A percentile compares a stretch with the other conserved stretches of the same genome.
These are phyloP conservation scores for Spinacia oleracea DNA, from an alignment of 179 eudicot genomes.

Conservation along the genomic window DNA sequence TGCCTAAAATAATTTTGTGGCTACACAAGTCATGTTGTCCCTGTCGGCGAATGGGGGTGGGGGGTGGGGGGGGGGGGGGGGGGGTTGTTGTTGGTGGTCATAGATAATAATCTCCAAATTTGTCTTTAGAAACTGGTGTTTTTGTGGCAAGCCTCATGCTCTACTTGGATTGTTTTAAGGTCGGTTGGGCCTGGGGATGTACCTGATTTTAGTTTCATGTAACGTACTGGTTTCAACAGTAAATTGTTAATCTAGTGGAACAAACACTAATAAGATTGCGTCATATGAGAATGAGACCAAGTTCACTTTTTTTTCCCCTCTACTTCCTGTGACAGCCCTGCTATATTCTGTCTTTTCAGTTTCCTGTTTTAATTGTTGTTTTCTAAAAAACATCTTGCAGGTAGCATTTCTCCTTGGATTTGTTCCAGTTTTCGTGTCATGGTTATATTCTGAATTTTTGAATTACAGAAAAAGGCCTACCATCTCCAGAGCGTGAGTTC, in stretches of 20 bases:
- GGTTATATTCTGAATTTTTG: conserved; percentile 46
- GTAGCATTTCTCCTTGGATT: conserved; percentile 44
- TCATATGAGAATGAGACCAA: background rate
- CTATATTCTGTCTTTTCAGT: background rate
- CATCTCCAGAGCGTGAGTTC: conserved; percentile 40
- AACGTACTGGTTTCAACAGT: background rate
- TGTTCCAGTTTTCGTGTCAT: conserved; percentile 34
- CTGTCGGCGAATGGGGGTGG: too few species aligned
- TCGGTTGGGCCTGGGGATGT: background rate
- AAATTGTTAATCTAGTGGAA: background rate
- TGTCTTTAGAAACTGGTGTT: background rate
- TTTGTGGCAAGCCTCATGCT: background rate
- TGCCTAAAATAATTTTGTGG: too few species aligned
- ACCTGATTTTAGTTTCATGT: too few species aligned
- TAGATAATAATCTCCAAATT: background rate
- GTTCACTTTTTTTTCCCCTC: background rate
- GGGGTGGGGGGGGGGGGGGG: background rate
- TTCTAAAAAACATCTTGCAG: conserved; percentile 26
- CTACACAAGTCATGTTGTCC: too few species aligned
- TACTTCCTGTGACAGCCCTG: background rate
- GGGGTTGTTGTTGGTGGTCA: too few species aligned
- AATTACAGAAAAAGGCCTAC: conserved; percentile 33
- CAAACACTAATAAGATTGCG: background rate
- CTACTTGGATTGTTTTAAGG: background rate
- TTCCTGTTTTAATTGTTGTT: background rate